Conservation (phyloP, 345 rosid genomes). For the Eucalyptus pauciflora region DNA sequence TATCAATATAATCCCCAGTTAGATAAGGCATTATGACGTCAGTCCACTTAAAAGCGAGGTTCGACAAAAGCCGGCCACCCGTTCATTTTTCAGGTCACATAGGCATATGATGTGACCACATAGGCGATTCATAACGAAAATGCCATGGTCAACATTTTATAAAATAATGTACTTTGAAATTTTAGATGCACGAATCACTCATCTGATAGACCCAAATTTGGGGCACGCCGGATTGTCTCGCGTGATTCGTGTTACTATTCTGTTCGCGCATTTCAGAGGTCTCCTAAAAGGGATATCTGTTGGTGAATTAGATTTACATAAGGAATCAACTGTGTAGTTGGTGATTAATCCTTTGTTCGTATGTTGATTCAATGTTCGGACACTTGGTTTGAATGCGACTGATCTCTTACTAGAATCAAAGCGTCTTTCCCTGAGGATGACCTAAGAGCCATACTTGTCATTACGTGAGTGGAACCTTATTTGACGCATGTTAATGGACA, state of each 20-base stretch:
- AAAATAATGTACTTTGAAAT: neutral
- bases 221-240: rapidly evolving
- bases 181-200: neutral
- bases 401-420: neutral
- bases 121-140: neutral
- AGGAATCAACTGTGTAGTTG: neutral
- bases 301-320: neutral
- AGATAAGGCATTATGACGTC: neutral
- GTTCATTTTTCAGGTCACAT: neutral
- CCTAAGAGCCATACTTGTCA: neutral
- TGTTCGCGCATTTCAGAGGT: rapidly evolving
- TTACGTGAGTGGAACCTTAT: neutral
- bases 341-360: neutral
- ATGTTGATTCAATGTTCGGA: rapidly evolving
- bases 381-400: neutral
- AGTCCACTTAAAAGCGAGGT: neutral
- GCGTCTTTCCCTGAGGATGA: neutral
- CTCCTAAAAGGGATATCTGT: rapidly evolving
- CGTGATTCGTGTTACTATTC: neutral
- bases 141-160: neutral
- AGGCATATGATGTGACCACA: neutral
- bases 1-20: neutral
- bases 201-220: neutral
- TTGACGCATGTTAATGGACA: neutral
- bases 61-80: neutral